Evolutionary conservation across 2,329 filamentous ascomycete species (phyloP).

Genomic region (Harringtonia lauricola): DNA sequence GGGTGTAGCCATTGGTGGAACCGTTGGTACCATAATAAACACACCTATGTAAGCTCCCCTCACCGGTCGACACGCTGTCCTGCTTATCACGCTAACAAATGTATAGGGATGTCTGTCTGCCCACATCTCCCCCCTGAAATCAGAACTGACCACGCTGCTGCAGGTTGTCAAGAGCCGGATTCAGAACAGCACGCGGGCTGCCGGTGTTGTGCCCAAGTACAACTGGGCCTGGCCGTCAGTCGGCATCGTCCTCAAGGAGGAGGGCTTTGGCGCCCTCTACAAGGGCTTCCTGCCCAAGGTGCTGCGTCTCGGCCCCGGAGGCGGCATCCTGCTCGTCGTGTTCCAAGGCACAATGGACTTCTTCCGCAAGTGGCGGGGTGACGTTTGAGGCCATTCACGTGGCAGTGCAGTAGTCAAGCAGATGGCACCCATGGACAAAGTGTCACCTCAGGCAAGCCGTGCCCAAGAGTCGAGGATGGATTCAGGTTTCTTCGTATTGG

Average conservation of each 20-base stretch:
- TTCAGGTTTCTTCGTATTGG: no score
- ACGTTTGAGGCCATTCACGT: background rate
- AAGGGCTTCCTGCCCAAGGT: slow-evolving; percentile 98
- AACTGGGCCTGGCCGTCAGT: slow-evolving; percentile 95
- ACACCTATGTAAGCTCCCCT: slow-evolving; percentile 88
- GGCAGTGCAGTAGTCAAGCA: no score
- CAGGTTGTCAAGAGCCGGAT: slow-evolving; percentile 96
- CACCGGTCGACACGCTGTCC: background rate
- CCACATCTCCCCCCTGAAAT: background rate
- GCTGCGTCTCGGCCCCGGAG: slow-evolving; percentile 57
- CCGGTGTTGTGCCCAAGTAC: slow-evolving; percentile 83
- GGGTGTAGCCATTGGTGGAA: slow-evolving; percentile 59
- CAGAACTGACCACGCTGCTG: background rate
- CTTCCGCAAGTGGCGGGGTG: slow-evolving; percentile 55
- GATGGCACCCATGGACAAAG: no score
- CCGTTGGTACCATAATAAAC: slow-evolving; percentile 80
- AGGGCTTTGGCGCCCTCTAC: slow-evolving; percentile 85
- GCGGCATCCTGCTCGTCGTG: slow-evolving; percentile 67
- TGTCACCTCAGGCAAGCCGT: no score
- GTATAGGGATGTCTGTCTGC: slow-evolving; percentile 5
- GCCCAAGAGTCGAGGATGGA: no score
- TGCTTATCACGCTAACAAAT: background rate
- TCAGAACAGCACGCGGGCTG: slow-evolving; percentile 78
- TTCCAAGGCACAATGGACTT: slow-evolving; percentile 89
- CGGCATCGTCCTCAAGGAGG: slow-evolving; percentile 79